phyloP scores from a whole-genome alignment of 2,329 filamentous ascomycete genomes.

The Botrytis aclada region DNA sequence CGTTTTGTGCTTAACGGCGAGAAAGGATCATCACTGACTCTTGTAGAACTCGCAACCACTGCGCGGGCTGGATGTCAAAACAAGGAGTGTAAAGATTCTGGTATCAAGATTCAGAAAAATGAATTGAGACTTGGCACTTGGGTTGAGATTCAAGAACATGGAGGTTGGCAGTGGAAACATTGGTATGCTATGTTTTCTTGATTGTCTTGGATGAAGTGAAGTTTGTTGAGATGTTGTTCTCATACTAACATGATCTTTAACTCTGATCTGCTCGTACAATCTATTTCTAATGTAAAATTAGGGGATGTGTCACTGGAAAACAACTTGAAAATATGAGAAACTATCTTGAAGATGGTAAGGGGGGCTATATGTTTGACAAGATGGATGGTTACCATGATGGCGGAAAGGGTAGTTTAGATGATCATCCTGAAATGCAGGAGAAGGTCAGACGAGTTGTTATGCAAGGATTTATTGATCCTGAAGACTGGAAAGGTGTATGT shows the following conservation, averaged over 20 bases:
- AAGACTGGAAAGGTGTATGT: constrained; percentile 86
- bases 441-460: constrained; percentile 71
- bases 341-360: constrained; percentile 47
- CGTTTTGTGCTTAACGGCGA: constrained; percentile 1
- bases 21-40: constrained; percentile 4
- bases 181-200: constrained; percentile 59
- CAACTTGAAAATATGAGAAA: constrained; percentile 66
- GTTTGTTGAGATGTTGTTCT: neutral
- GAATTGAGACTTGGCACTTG: constrained; percentile 74
- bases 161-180: constrained; percentile 76
- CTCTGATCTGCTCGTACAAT: neutral
- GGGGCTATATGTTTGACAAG: constrained; percentile 41
- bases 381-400: constrained; percentile 72
- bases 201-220: neutral
- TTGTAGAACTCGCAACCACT: constrained; percentile 66
- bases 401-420: constrained; percentile 53
- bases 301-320: constrained; percentile 84
- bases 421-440: constrained; percentile 60
- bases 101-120: constrained; percentile 72
- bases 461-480: constrained; percentile 76
- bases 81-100: constrained; percentile 66
- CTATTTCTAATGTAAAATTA: constrained; percentile 39
- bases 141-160: constrained; percentile 58
- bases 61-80: constrained; percentile 71
- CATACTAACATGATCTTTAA: neutral